Conservation (phyloP, 768 basidiomycete species). For the Lentinus tigrinus region DNA sequence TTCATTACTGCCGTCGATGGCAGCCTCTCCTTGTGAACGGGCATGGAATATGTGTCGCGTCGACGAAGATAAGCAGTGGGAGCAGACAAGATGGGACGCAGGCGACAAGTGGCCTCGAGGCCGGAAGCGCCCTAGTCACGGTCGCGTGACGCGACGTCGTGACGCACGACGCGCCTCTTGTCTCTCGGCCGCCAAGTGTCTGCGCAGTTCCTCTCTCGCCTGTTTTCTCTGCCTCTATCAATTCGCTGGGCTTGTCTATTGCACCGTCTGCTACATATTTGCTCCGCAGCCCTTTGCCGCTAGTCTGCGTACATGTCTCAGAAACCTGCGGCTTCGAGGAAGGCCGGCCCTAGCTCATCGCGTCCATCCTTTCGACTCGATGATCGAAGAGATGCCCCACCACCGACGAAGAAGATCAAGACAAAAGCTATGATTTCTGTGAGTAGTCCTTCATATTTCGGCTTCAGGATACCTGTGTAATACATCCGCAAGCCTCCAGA, state of each 20-base stretch:
- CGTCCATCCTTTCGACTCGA: neutral
- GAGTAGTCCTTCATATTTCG: neutral
- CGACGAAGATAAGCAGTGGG: too few species aligned
- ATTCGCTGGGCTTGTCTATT: too few species aligned
- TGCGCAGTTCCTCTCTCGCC: too few species aligned
- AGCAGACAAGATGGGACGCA: too few species aligned
- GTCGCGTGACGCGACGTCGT: neutral
- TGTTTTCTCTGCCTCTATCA: too few species aligned
- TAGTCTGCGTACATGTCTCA: neutral
- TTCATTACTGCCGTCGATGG: too few species aligned
- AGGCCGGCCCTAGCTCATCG: neutral
- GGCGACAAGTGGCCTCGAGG: too few species aligned
- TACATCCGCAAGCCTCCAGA: slow-evolving; percentile 14
- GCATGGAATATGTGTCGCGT: too few species aligned
- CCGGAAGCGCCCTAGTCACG: neutral
- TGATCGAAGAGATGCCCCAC: slow-evolving; percentile 5
- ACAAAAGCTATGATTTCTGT: slow-evolving; percentile 23
- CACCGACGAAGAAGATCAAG: slow-evolving; percentile 26
- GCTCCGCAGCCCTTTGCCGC: neutral
- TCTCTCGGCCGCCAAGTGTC: neutral
- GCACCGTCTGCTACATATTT: too few species aligned
- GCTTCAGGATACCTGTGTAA: neutral
- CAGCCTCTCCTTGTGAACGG: too few species aligned
- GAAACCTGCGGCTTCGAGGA: neutral
- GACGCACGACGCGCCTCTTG: neutral